These are phyloP conservation scores for Paramecium sonneborni DNA, from an alignment of 73 alveolate genomes.

Conservation along the genomic window DNA sequence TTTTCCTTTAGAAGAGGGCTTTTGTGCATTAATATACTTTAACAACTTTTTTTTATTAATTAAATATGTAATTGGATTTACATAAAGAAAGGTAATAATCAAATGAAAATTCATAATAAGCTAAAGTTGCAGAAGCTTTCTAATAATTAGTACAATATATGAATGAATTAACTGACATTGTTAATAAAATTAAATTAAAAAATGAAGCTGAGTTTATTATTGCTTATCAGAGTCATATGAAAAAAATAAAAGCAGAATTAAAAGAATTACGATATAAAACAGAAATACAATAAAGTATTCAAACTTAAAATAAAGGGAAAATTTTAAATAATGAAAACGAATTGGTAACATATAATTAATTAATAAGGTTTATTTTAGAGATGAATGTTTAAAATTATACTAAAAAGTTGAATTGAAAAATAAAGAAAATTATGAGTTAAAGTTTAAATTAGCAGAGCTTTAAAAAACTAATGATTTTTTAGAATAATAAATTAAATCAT, in stretches of 20 bases:
- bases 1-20: constrained; percentile 23
- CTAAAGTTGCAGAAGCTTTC: neutral
- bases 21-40: constrained; percentile 15
- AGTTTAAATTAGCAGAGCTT: neutral
- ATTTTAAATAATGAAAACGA: constrained; percentile 32
- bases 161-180: neutral
- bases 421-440: constrained; percentile 20
- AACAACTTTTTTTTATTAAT: constrained; percentile 21
- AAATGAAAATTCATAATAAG: neutral
- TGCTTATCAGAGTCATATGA: constrained; percentile 60
- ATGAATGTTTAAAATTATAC: constrained; percentile 41
- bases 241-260: constrained; percentile 34
- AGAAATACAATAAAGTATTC: neutral
- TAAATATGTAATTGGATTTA: neutral
- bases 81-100: neutral
- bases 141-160: neutral
- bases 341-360: neutral
- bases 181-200: neutral
- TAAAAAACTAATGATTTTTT: neutral
- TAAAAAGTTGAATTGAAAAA: constrained; percentile 13
- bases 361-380: constrained; percentile 33
- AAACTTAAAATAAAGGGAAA: neutral
- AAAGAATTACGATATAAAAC: constrained; percentile 38
- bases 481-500: neutral
- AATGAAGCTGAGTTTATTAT: constrained; percentile 57